Evolutionary conservation across 2,329 filamentous ascomycete species (phyloP), one percentile per base, ranked within the genome.

Genomic region (Colletotrichum eremochloae): DNA sequence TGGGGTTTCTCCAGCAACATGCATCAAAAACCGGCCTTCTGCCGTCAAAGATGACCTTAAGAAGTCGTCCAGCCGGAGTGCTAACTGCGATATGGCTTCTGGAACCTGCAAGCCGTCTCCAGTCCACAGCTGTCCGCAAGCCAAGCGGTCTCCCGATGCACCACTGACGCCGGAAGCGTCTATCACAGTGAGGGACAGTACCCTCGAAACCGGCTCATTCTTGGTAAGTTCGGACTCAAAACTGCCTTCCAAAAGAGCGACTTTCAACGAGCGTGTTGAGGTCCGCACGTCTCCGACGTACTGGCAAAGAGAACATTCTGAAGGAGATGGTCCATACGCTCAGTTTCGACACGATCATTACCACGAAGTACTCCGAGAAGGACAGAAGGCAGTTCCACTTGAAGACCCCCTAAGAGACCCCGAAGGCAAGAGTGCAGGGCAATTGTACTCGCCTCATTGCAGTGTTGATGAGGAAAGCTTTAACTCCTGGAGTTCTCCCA

Each of bases 251-350:
- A 72, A 72, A 33, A 40, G 61, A 60, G 48, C 70, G 29, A 71
- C 62, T 18, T 73, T 73, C 31, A 67, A 63, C 52, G 71, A 73
- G 33, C 62, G 67, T 5, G 71, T 73, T 12, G 68, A 73, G 50
- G 68, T 73, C 40, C 67, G 71, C 40, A 73, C 67, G 2, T 71
- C 71, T 46, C 71, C 71, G 7, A 73, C 71, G 29, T 73, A 71
- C 36, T 73, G 71, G 71, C 71, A 73, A 44, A 56, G 63, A n/a
- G 55, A 73, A 24, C 71, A 73, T 31, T 62, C 56, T 5, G 50
- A 71, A 15, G 55, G 38, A 29, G 71, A 73, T 40, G 62, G 50
- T 5, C 50, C 38, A 20, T 73, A 73, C 48, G 31, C 56, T 36
- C 65, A 72, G 1, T 73, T 73, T 14, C 56, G n/a, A 18, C 36